phyloP scores from a whole-genome alignment of 306 rosid species.

The Cicer chorassanicum region DNA sequence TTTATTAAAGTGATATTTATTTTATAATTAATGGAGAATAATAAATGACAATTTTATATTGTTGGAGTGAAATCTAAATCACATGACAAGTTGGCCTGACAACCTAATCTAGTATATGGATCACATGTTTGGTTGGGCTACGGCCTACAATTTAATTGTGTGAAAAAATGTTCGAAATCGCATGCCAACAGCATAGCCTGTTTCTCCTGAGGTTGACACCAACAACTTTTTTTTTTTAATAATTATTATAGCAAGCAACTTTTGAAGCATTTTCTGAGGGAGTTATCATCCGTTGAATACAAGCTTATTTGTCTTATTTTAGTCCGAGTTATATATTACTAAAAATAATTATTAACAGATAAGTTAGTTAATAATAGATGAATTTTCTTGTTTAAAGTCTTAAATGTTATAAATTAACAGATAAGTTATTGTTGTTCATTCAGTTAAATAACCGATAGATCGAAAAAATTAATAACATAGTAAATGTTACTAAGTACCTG shows the following conservation, averaged over 20 bases:
- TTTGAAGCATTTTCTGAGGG: slow-evolving; percentile 63
- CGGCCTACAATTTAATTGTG: slow-evolving; percentile 9
- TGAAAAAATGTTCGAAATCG: slow-evolving; percentile 24
- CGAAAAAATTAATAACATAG: too few relatives aligned
- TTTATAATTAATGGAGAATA: too few relatives aligned
- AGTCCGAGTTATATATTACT: too few relatives aligned
- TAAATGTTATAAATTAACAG: too few relatives aligned
- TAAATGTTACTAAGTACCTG: too few relatives aligned
- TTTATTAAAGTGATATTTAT: too few relatives aligned
- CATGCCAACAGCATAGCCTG: slow-evolving; percentile 37
- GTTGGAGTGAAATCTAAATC: background rate
- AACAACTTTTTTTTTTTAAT: background rate
- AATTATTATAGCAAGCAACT: slow-evolving; percentile 50
- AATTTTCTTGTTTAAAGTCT: too few relatives aligned
- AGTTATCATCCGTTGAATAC: slow-evolving; percentile 59
- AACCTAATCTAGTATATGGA: slow-evolving; percentile 37
- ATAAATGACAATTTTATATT: background rate
- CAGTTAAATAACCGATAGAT: too few relatives aligned
- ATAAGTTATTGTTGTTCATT: too few relatives aligned
- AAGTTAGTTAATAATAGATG: too few relatives aligned
- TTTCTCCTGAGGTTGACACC: slow-evolving; percentile 36
- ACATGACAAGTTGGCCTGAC: slow-evolving; percentile 21
- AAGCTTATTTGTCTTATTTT: slow-evolving; percentile 43
- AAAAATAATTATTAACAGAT: too few relatives aligned
- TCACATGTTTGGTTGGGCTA: slow-evolving; percentile 33